Evolutionary conservation across 306 rosid species (phyloP).

Genomic region (Trifolium dubium): DNA sequence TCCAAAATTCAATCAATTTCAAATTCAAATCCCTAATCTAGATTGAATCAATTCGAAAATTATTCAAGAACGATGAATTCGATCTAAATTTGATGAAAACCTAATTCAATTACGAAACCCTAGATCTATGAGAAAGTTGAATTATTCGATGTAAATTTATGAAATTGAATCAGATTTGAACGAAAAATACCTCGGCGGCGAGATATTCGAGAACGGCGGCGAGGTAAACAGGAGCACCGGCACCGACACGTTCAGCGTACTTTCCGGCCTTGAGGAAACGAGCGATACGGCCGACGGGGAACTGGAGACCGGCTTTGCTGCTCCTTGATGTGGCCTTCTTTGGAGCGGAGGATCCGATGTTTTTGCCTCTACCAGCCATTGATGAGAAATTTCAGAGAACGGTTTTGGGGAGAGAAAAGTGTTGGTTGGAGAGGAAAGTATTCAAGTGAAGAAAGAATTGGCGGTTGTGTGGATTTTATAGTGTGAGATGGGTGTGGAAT

Average conservation of each 20-base stretch:
- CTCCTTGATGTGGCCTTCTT: constrained; percentile 89
- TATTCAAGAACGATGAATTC: neutral
- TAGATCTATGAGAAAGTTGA: constrained; percentile 28
- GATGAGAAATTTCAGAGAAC: neutral
- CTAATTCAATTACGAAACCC: constrained; percentile 42
- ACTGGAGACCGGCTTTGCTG: constrained; percentile 89
- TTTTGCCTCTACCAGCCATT: constrained; percentile 59
- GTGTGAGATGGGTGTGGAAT: constrained; percentile 27
- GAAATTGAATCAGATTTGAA: neutral
- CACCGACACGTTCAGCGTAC: constrained; percentile 90
- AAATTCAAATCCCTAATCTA: too few relatives aligned
- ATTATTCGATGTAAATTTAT: too few relatives aligned
- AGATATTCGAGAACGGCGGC: constrained; percentile 93
- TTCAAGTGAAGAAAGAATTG: neutral
- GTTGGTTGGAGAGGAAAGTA: neutral
- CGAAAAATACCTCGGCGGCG: constrained; percentile 73
- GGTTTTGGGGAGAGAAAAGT: neutral
- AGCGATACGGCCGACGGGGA: constrained; percentile 94
- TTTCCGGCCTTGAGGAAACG: constrained; percentile 87
- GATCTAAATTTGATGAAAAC: neutral
- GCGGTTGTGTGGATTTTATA: constrained; percentile 50
- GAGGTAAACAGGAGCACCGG: constrained; percentile 94
- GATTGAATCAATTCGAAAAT: neutral
- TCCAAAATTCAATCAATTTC: neutral
- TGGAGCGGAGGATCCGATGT: constrained; percentile 70